A percentile compares a stretch with the other conserved stretches of the same genome.
Evolutionary conservation across 2,329 filamentous ascomycete species (phyloP).

Genomic region (Ploettnerulaceae sp.): DNA sequence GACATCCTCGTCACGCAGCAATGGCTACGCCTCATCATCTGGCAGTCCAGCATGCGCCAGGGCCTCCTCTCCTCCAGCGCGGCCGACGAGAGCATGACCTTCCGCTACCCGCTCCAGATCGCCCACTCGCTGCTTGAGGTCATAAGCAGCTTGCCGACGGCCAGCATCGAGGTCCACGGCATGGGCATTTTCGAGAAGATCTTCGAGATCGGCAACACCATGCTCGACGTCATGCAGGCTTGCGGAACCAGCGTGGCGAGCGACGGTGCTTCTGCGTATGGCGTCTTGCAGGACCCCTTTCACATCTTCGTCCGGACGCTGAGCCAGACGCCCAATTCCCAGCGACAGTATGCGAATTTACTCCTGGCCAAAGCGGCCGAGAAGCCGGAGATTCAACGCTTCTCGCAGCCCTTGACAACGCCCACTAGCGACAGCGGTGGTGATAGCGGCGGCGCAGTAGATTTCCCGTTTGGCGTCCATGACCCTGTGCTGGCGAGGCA

Average conservation of each 20-base stretch:
- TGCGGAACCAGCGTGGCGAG: slow-evolving; percentile 21
- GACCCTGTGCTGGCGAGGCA: background rate
- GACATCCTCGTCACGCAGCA: slow-evolving; percentile 66
- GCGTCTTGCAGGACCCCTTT: slow-evolving; percentile 38
- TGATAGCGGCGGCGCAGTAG: background rate
- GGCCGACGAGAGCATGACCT: slow-evolving; percentile 54
- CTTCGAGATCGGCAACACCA: slow-evolving; percentile 43
- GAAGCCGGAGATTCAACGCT: slow-evolving; percentile 34
- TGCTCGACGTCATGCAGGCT: slow-evolving; percentile 42
- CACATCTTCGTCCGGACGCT: slow-evolving; percentile 42
- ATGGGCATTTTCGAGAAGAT: slow-evolving; percentile 48
- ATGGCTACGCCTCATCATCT: slow-evolving; percentile 67
- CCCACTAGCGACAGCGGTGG: background rate
- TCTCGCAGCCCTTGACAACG: slow-evolving; percentile 14
- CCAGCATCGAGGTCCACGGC: slow-evolving; percentile 43
- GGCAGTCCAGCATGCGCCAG: slow-evolving; percentile 65
- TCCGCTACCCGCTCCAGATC: slow-evolving; percentile 58
- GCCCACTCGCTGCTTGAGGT: slow-evolving; percentile 50
- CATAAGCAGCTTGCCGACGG: slow-evolving; percentile 38
- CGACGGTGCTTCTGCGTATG: slow-evolving; percentile 24
- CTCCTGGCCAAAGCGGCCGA: slow-evolving; percentile 40
- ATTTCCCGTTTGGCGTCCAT: background rate
- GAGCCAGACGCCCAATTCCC: slow-evolving; percentile 41
- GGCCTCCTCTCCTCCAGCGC: slow-evolving; percentile 57
- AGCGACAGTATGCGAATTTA: slow-evolving; percentile 41